Conservation (phyloP, 371 early-diverging fungal species). For the Mortierella sp. region DNA sequence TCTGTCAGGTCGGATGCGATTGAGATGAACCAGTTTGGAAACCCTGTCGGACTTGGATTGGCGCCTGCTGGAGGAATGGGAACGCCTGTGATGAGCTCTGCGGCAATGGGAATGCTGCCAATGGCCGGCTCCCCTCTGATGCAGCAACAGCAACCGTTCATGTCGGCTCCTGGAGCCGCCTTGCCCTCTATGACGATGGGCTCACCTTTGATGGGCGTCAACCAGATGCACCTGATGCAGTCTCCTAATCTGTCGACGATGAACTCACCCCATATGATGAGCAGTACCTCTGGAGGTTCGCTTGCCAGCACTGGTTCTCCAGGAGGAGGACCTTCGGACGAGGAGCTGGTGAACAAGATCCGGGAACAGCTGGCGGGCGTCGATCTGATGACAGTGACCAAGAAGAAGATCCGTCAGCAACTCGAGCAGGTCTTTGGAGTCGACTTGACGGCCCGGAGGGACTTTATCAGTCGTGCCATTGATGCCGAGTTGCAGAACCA, state of each 20-base stretch:
- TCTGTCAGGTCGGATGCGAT: constrained; percentile 21
- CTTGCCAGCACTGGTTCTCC: constrained; percentile 14
- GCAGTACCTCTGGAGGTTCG: background rate
- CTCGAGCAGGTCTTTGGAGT: constrained; percentile 80
- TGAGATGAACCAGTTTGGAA: constrained; percentile 42
- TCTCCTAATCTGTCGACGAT: constrained; percentile 22
- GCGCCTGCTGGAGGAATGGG: constrained; percentile 16
- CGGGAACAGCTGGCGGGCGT: constrained; percentile 78
- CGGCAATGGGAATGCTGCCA: background rate
- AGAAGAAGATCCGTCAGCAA: constrained; percentile 90
- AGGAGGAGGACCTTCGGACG: constrained; percentile 73
- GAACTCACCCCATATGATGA: constrained; percentile 14
- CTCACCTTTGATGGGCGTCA: constrained; percentile 25
- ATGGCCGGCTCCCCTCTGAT: constrained; percentile 29
- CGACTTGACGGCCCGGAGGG: constrained; percentile 82
- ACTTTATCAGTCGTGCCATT: constrained; percentile 89
- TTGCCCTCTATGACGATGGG: constrained; percentile 20
- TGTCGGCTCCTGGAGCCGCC: constrained; percentile 5
- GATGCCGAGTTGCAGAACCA: constrained; percentile 73
- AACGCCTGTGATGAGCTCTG: constrained; percentile 25
- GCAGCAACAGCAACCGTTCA: constrained; percentile 28
- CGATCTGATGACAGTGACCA: constrained; percentile 85
- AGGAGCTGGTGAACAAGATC: constrained; percentile 82
- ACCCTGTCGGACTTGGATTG: constrained; percentile 36
- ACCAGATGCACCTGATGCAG: constrained; percentile 26